Conservation (phyloP, 495 filamentous ascomycete genomes). For the Hypomontagnella submonticulosa region DNA sequence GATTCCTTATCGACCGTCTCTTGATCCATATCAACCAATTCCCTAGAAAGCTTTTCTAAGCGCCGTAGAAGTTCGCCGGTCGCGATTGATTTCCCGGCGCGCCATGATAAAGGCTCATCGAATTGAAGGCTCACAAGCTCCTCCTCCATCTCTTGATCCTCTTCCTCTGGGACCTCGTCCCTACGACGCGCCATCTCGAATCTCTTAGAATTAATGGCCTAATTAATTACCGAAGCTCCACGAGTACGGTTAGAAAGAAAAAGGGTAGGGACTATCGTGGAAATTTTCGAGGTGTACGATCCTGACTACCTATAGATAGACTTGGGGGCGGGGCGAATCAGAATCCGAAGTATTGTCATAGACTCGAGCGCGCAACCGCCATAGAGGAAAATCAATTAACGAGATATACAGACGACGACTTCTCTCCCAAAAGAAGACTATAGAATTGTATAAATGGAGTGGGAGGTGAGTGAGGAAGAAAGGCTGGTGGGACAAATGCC, state of each 20-base stretch:
- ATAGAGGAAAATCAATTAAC: slow-evolving; percentile 23
- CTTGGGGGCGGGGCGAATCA: slow-evolving; percentile 29
- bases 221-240: not conserved
- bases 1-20: slow-evolving; percentile 85
- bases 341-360: not conserved
- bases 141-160: slow-evolving; percentile 49
- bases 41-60: slow-evolving; percentile 80
- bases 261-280: not conserved
- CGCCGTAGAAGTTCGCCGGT: slow-evolving; percentile 83
- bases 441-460: not conserved
- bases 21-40: slow-evolving; percentile 88
- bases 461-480: slow-evolving; percentile 13
- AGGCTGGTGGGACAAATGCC: slow-evolving; percentile 38
- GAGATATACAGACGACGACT: not conserved
- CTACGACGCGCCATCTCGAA: slow-evolving; percentile 43
- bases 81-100: slow-evolving; percentile 87
- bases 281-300: slow-evolving; percentile 12
- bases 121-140: slow-evolving; percentile 68
- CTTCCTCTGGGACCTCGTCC: slow-evolving; percentile 50
- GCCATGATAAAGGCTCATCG: slow-evolving; percentile 90
- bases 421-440: not conserved
- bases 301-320: slow-evolving; percentile 1
- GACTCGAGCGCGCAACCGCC: slow-evolving; percentile 24
- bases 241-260: not conserved
- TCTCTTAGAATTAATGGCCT: slow-evolving; percentile 1